These are phyloP conservation scores for Salix udensis DNA, from an alignment of 345 rosid genomes.

Conservation along the genomic window DNA sequence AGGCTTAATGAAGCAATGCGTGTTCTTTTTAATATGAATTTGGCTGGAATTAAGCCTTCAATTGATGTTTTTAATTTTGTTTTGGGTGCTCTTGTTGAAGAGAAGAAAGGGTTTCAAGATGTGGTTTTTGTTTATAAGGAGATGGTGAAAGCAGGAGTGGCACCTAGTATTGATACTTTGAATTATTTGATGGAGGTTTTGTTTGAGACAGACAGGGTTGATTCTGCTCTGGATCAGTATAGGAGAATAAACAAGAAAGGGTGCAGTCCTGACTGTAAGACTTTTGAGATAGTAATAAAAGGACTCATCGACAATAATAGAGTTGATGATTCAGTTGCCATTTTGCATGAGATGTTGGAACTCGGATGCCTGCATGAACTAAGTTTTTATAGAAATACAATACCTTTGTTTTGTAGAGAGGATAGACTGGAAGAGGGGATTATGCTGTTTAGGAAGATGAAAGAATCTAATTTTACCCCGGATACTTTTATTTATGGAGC, in stretches of 20 bases:
- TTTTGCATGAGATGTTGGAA: slow-evolving; percentile 44
- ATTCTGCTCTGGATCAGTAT: slow-evolving; percentile 48
- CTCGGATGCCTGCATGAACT: slow-evolving; percentile 22
- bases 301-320: slow-evolving; percentile 31
- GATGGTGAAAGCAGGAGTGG: slow-evolving; percentile 51
- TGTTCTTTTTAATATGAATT: slow-evolving; percentile 36
- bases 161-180: slow-evolving; percentile 43
- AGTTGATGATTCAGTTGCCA: slow-evolving; percentile 31
- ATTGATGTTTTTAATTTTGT: slow-evolving; percentile 36
- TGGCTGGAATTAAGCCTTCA: slow-evolving; percentile 33
- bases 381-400: slow-evolving; percentile 29
- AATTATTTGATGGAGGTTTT: slow-evolving; percentile 45
- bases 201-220: slow-evolving; percentile 35
- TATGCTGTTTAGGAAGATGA: slow-evolving; percentile 43
- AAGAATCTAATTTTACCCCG: slow-evolving; percentile 24
- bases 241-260: slow-evolving; percentile 47
- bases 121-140: slow-evolving; percentile 54
- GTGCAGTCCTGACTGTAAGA: slow-evolving; percentile 39
- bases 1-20: slow-evolving; percentile 37
- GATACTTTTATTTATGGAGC: slow-evolving; percentile 28
- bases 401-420: slow-evolving; percentile 44
- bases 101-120: slow-evolving; percentile 36
- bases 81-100: slow-evolving; percentile 38
- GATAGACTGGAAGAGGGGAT: slow-evolving; percentile 37
- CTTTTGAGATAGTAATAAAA: slow-evolving; percentile 44